phyloP scores from a whole-genome alignment of 1,139 yeast species.

The Pichia sp. region DNA sequence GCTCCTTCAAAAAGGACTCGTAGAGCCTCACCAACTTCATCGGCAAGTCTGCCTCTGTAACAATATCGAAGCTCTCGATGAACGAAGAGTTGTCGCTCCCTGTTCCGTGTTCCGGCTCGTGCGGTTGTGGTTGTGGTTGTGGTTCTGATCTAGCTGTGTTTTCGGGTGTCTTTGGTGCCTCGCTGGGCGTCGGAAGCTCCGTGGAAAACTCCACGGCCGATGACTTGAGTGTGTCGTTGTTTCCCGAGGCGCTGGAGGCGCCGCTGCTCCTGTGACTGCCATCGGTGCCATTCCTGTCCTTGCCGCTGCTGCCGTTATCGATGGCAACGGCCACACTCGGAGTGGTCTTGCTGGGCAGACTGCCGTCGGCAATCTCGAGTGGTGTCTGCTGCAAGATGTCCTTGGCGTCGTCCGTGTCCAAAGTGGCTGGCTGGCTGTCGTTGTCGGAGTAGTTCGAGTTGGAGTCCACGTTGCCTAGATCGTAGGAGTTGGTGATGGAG shows the following conservation, averaged over 20 bases:
- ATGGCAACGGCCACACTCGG: constrained; percentile 2
- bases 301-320: neutral
- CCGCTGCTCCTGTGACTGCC: no score
- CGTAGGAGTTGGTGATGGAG: constrained; percentile 27
- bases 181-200: neutral
- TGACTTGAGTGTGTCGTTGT: neutral
- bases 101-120: no score
- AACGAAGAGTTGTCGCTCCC: constrained; percentile 12
- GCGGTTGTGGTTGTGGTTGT: no score
- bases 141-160: no score
- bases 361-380: constrained; percentile 4
- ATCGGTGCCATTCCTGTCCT: no score
- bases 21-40: constrained; percentile 33
- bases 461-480: constrained; percentile 3
- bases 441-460: constrained; percentile 6
- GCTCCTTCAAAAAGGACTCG: constrained; percentile 44
- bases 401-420: constrained; percentile 12
- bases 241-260: neutral
- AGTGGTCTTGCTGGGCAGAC: constrained; percentile 8
- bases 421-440: constrained; percentile 9
- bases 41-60: constrained; percentile 34
- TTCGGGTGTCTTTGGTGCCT: neutral
- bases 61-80: constrained; percentile 19
- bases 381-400: neutral
- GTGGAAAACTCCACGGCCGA: neutral